Conservation (phyloP, 179 eudicot genomes). For the Nepenthes alata region DNA sequence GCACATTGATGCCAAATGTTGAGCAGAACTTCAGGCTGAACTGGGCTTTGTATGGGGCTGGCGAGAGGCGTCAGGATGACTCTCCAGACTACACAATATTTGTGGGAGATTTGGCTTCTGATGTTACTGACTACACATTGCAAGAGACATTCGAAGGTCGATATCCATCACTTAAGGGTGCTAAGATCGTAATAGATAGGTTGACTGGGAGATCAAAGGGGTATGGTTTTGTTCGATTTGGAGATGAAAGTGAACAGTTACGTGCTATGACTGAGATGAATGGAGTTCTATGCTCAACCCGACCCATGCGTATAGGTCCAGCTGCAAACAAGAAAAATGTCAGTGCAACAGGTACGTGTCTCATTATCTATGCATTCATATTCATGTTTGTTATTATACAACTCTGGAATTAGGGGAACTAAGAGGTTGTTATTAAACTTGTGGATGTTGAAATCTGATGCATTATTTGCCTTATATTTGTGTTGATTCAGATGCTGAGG, state of each 20-base stretch:
- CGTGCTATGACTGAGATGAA: slow-evolving; percentile 98
- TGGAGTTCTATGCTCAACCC: slow-evolving; percentile 63
- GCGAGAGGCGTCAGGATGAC: slow-evolving; percentile 76
- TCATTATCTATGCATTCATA: slow-evolving; percentile 1
- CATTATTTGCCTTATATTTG: too few relatives aligned
- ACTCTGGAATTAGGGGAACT: too few relatives aligned
- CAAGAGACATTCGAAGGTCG: slow-evolving; percentile 72
- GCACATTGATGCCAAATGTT: slow-evolving; percentile 56
- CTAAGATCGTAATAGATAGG: slow-evolving; percentile 87
- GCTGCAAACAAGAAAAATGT: slow-evolving; percentile 73
- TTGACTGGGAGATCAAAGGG: slow-evolving; percentile 76
- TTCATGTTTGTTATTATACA: not conserved
- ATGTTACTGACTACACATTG: slow-evolving; percentile 69
- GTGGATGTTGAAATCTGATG: too few relatives aligned
- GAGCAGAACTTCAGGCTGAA: slow-evolving; percentile 71
- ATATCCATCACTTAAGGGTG: slow-evolving; percentile 75
- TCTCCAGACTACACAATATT: slow-evolving; percentile 64
- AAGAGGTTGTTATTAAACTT: too few relatives aligned
- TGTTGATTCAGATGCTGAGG: too few relatives aligned
- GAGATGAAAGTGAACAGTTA: slow-evolving; percentile 72
- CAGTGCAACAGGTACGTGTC: slow-evolving; percentile 32
- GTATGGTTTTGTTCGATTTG: slow-evolving; percentile 84
- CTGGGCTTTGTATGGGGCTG: slow-evolving; percentile 80
- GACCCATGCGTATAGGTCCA: slow-evolving; percentile 91
- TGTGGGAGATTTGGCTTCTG: slow-evolving; percentile 89